Base-by-base conservation (phyloP, 2,329 filamentous ascomycete genomes). In the Cyphellophora europaea region DNA sequence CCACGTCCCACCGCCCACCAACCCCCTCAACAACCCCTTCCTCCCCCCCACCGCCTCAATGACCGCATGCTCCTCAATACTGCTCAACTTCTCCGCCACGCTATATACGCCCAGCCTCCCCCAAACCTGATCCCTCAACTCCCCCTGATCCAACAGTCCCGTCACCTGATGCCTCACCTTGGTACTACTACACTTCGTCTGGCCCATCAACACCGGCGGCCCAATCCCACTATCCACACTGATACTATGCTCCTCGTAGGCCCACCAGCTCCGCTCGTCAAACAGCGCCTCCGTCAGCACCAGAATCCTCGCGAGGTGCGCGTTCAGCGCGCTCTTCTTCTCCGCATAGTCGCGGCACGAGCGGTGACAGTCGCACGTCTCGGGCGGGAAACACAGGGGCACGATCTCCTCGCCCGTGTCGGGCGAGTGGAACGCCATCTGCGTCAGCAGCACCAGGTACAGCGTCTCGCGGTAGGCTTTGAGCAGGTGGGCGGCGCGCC, bases 111-210 rank as follows among this genome's bases (percentile, higher is more conserved):
- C 43, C 28, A 44, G 19, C 8, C 27, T 40, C 31, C 42, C 39
- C 44, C 39, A 47, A 6, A 43, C 32, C 13, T 37, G 33, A 12
- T 27, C 23, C 33, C 39, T 35, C 34, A 43, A 40, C 30, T 39
- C 35, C 23, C 27, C 30, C 28, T 39, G 34, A 16, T 40, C 32
- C 25, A 44, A 36, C 18, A 48, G 35, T 11, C 35, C 34, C 1
- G 37, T 47, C 18, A 49, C 45, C 30, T 48, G 41, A 29, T 48
- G 45, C 21, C 47, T 37, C 13, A 45, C 45, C 27, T 49, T 49
- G 6, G 41, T 47, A 6, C 39, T 42, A 8, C 39, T 36, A 27
- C 40, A 41, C 12, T 38, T 14, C 32, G 31, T 27, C 11, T 32
- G 30, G 11, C 38, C 41, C 2, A 39, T 18, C 27, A 38, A 41